Evolutionary conservation across 2,329 filamentous ascomycete species (phyloP), one percentile per base, ranked within the genome.

Genomic region (Cyclaneusma minus): DNA sequence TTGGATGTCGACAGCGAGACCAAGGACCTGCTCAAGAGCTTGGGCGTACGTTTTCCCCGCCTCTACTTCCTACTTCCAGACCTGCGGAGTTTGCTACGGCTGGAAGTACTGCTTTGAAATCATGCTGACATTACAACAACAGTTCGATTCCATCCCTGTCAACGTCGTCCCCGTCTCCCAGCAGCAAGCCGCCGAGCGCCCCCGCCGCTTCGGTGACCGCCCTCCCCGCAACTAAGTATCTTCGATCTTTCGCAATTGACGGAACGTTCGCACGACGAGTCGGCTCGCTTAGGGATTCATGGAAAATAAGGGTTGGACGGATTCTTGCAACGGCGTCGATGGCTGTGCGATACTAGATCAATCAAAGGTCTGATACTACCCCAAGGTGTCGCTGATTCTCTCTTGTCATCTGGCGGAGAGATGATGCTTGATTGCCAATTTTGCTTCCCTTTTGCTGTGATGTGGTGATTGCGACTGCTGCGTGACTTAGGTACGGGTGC

Each of bases 141-240:
- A 94, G 85, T 98, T 98, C 69, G 89, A 98, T 63, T 73, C 74
- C 45, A 85, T 98, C 60, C 80, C 87, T 57, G 83, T 93, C 77
- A 94, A 91, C 64, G 83, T 95, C 50, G 74, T 91, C 48, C 63
- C 77, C 44, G 84, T 98, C 45, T 68, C 77, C 46, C 85, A 95
- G 67, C 73, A 82, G 57, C 85, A 94, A 68, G 61, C 69, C 40
- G 60, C 69, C 51, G 85, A 94, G 65, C 80, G 84, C 44, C 71
- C 68, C 45, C 77, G 79, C 52, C 71, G 81, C 54, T 85, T 80
- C 62, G 67, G 64, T 50, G 72, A 78, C 62, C 70, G 73, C 42
- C 54, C 53, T 38, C 48, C 52, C 37, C 49, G 53, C 42, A 54
- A 53, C 43, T 58, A 62, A 46, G 56, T 58, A 38, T 33, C 28